Evolutionary conservation across 139 green algal genomes (phyloP).

Genomic region (Pleodorina starrii): DNA sequence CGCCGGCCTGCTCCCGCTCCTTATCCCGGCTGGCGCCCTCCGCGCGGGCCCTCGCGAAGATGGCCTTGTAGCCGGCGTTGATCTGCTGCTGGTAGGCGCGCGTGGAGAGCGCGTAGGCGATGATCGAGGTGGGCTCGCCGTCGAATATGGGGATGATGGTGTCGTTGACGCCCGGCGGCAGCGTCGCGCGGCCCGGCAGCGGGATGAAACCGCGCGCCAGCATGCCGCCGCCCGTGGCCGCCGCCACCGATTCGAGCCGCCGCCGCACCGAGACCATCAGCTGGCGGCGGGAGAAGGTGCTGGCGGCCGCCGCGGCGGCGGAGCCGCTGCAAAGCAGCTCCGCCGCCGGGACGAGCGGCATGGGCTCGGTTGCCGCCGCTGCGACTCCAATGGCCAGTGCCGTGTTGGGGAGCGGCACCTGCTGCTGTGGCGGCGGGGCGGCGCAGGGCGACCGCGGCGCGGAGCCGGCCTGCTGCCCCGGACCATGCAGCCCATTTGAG

Average conservation of each 20-base stretch:
- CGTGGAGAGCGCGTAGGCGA: conserved; percentile 85
- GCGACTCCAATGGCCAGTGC: neutral
- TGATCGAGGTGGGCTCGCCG: conserved; percentile 85
- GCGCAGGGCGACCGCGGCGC: neutral
- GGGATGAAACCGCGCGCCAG: conserved; percentile 55
- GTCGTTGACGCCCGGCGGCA: conserved; percentile 71
- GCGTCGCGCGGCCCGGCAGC: conserved; percentile 70
- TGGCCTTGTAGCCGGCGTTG: conserved; percentile 57
- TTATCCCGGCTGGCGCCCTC: neutral
- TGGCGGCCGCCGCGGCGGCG: neutral
- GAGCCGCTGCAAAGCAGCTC: neutral
- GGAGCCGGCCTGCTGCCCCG: no score
- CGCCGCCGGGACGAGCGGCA: neutral
- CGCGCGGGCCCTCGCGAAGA: conserved; percentile 11
- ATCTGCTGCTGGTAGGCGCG: conserved; percentile 76
- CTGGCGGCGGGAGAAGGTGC: conserved; percentile 12
- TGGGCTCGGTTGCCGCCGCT: neutral
- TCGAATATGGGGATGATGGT: conserved; percentile 72
- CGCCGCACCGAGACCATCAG: neutral
- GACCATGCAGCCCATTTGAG: neutral
- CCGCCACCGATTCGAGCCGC: conserved; percentile 11
- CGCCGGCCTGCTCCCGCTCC: neutral
- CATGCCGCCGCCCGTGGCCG: neutral
- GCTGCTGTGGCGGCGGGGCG: no score
- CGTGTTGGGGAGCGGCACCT: no score